These are phyloP conservation scores for Mayamaea pseudoterrestris DNA, from an alignment of 108 stramenopile species.

Conservation along the genomic window DNA sequence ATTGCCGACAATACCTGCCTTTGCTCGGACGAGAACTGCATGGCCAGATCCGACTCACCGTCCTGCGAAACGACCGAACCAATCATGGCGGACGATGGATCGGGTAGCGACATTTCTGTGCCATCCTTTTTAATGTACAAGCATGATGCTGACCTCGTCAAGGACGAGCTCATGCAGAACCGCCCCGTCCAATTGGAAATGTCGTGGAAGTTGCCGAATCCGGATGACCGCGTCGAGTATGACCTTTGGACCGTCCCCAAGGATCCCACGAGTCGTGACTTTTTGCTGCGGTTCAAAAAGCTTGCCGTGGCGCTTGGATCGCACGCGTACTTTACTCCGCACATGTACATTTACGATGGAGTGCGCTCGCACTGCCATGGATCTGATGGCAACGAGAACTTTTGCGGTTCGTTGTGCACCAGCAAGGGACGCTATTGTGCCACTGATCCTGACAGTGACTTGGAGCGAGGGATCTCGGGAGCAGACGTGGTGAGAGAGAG, in stretches of 20 bases:
- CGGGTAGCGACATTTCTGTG: constrained; percentile 84
- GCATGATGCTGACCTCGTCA: constrained; percentile 62
- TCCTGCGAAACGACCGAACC: constrained; percentile 67
- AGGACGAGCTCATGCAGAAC: constrained; percentile 35
- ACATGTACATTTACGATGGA: constrained; percentile 79
- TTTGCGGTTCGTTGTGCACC: constrained; percentile 87
- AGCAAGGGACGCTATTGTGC: constrained; percentile 74
- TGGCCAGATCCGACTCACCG: background rate
- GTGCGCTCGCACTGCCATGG: constrained; percentile 26
- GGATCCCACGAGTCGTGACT: constrained; percentile 44
- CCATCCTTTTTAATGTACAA: constrained; percentile 85
- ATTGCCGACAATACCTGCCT: constrained; percentile 88
- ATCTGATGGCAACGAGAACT: constrained; percentile 55
- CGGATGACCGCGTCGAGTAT: constrained; percentile 86
- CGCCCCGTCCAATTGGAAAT: constrained; percentile 61
- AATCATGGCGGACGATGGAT: constrained; percentile 97
- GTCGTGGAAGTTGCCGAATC: constrained; percentile 70
- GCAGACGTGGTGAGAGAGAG: constrained; percentile 79
- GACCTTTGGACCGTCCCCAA: constrained; percentile 79
- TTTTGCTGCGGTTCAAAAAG: constrained; percentile 64
- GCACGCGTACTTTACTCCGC: constrained; percentile 76
- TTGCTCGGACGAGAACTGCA: constrained; percentile 34
- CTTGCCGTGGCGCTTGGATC: constrained; percentile 48
- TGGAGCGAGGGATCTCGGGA: constrained; percentile 71
- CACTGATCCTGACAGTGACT: constrained; percentile 3